Conservation (phyloP, 441 rosid species). For the Mallotus repandus region DNA sequence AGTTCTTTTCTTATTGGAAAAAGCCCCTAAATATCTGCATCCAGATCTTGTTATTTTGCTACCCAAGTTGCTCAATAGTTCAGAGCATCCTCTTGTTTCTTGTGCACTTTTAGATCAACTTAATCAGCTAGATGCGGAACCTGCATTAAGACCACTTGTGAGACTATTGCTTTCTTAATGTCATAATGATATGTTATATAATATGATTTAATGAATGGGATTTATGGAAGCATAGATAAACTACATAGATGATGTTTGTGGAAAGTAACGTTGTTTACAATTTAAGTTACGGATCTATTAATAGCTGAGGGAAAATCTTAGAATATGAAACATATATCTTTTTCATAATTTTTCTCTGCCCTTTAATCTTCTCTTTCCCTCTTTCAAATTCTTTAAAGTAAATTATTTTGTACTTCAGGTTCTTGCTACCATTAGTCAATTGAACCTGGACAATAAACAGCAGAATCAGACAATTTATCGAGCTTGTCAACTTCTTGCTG, state of each 20-base stretch:
- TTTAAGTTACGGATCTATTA: background rate
- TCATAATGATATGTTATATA: background rate
- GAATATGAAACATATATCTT: background rate
- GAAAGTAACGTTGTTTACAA: background rate
- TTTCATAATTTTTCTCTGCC: background rate
- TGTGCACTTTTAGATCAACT: constrained; percentile 62
- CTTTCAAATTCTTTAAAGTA: background rate
- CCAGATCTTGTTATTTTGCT: constrained; percentile 64
- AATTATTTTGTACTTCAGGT: constrained; percentile 44
- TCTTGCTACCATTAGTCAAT: constrained; percentile 62
- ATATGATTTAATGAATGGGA: background rate
- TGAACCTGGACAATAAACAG: constrained; percentile 58
- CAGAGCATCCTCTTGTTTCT: constrained; percentile 78
- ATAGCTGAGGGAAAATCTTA: background rate
- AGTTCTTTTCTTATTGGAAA: constrained; percentile 64
- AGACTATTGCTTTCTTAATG: constrained; percentile 18
- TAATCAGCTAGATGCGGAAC: constrained; percentile 67
- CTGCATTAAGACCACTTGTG: constrained; percentile 59
- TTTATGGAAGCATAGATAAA: background rate
- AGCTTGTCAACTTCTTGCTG: constrained; percentile 53
- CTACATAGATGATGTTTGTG: background rate
- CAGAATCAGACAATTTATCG: constrained; percentile 59
- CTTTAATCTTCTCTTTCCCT: background rate
- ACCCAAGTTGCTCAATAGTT: constrained; percentile 51
- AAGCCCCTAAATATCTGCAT: constrained; percentile 74